Evolutionary conservation across 139 green algal species (phyloP).

Genomic region (Klebsormidium nitens): DNA sequence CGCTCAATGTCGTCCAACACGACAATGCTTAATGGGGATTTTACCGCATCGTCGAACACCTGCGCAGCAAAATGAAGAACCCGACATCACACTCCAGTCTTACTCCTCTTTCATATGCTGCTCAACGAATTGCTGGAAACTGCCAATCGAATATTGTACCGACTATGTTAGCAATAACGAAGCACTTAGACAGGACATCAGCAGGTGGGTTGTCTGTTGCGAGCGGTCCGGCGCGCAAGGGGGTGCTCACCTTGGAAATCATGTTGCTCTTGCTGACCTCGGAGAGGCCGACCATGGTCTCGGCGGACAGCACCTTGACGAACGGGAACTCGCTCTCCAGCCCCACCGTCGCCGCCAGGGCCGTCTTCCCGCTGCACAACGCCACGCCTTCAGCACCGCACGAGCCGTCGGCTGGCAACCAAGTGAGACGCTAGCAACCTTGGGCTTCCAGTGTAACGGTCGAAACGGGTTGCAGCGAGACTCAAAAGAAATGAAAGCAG

Average conservation of each 20-base stretch:
- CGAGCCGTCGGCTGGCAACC: too few species aligned
- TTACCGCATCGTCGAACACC: constrained; percentile 93
- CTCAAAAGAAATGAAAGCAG: too few species aligned
- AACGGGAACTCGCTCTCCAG: constrained; percentile 87
- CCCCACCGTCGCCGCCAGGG: constrained; percentile 80
- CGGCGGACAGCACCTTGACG: constrained; percentile 77
- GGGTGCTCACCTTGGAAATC: constrained; percentile 60
- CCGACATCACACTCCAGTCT: not conserved
- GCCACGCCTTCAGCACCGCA: not conserved
- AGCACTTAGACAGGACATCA: too few species aligned
- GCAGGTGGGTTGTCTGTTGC: too few species aligned
- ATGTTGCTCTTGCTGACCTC: constrained; percentile 68
- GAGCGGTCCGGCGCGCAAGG: too few species aligned
- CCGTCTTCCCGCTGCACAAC: constrained; percentile 77
- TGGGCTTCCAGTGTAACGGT: too few species aligned
- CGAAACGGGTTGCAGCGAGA: too few species aligned
- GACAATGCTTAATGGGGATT: constrained; percentile 78
- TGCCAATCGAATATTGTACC: too few species aligned
- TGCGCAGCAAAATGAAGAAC: not conserved
- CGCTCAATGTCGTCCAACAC: constrained; percentile 96
- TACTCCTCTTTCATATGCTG: too few species aligned
- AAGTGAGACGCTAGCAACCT: too few species aligned
- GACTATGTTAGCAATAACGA: too few species aligned
- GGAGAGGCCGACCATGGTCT: constrained; percentile 81
- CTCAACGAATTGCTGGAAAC: too few species aligned